Evolutionary conservation across 129 eudicot species (phyloP), one percentile per base, ranked within the genome.

Genomic region (Centaurea solstitialis): DNA sequence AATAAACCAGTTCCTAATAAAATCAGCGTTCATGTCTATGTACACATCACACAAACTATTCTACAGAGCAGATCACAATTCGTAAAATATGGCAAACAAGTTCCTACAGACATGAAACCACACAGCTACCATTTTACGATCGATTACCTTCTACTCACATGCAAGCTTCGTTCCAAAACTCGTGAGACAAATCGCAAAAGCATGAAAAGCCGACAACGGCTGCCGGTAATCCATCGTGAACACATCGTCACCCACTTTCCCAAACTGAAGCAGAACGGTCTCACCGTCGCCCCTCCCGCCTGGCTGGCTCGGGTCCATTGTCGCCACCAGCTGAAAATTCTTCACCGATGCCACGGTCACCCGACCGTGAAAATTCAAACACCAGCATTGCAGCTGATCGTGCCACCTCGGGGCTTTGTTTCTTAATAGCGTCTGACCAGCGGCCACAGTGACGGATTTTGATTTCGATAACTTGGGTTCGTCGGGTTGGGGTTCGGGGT

Each of bases 321-420:
- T 88, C 12, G 93, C 99, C 67, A 88, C 97, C 35, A 95, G 85
- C 76, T 95, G 99, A 59, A 95, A 95, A 68, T 95, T 95, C 90
- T 95, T 95, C 69, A 95, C 99, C 4, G 99, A 95, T 18, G 99
- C 99, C 5, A 95, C 97, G 0, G 99, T 95, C 11, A 95, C 99
- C 74, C 99, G 86, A 9, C 99, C 99, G 22, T 93, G 99, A 72
- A 95, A 95, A 77, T 95, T 95, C 84, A 95, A 83, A 88, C 99
- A 95, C 99, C 99, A 95, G 83, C 99, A 93, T 45, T 93, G 97
- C 90, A 93, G 79, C 79, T 95, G 91, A 35, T 95, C 98, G 50
- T 95, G 98, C 99, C 99, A 95, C 84, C 99, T 82, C n/a, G 99
- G 98, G 7, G 98, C 94, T 80, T 95, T 95, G 74, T 93, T 95